Evolutionary conservation across 345 rosid genomes (phyloP).

Genomic region (Cardamine resedifolia): DNA sequence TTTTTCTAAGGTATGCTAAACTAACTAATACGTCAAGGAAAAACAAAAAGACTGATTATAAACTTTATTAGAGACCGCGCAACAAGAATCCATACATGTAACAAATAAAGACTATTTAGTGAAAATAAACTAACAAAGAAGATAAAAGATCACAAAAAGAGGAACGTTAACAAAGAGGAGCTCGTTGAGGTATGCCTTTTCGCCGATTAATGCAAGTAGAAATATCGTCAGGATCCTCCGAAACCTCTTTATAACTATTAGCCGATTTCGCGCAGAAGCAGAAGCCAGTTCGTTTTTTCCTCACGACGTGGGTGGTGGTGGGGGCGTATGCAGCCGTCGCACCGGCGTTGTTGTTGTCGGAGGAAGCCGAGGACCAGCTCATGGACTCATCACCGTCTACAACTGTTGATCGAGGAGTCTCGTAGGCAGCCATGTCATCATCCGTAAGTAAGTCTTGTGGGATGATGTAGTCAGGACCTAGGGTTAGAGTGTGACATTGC

Average conservation of each 20-base stretch:
- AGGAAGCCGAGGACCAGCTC: slow-evolving; percentile 75
- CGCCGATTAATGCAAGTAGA: slow-evolving; percentile 73
- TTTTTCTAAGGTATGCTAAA: background rate
- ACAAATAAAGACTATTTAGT: slow-evolving; percentile 29
- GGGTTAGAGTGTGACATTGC: slow-evolving; percentile 65
- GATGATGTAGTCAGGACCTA: slow-evolving; percentile 82
- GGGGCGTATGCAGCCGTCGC: slow-evolving; percentile 25
- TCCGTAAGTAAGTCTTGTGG: slow-evolving; percentile 67
- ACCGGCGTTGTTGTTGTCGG: slow-evolving; percentile 49
- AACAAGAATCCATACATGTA: slow-evolving; percentile 33
- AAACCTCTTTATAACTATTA: slow-evolving; percentile 45
- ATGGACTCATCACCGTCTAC: slow-evolving; percentile 72
- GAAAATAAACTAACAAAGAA: slow-evolving; percentile 16
- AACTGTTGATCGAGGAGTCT: slow-evolving; percentile 65
- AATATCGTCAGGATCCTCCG: slow-evolving; percentile 50
- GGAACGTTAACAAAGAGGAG: slow-evolving; percentile 69
- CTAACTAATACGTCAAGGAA: background rate
- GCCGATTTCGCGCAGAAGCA: slow-evolving; percentile 62
- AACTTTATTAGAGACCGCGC: slow-evolving; percentile 9
- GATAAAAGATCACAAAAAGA: background rate
- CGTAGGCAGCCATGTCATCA: slow-evolving; percentile 53
- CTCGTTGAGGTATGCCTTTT: slow-evolving; percentile 92
- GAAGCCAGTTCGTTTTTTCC: slow-evolving; percentile 76
- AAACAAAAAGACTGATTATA: background rate
- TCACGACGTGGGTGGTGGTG: slow-evolving; percentile 45